phyloP scores from a whole-genome alignment of 176 grass and related monocot genomes.

The Saccharum spontaneum region DNA sequence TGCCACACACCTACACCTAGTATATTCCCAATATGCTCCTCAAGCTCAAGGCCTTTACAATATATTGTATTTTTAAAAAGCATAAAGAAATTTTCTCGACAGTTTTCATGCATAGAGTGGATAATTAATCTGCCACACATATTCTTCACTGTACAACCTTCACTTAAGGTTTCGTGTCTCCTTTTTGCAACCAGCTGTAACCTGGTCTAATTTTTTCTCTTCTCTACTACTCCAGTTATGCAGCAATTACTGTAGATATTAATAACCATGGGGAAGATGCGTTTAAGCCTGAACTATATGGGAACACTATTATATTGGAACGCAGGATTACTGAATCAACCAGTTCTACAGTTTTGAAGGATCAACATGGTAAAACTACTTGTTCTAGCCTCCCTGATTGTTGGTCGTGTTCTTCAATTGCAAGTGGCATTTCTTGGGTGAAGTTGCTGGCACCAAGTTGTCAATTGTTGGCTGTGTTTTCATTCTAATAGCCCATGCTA shows the following conservation, averaged over 20 bases:
- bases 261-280: conserved; percentile 88
- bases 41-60: neutral
- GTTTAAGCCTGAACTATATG: conserved; percentile 80
- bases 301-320: conserved; percentile 69
- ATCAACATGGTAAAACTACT: conserved; percentile 59
- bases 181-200: neutral
- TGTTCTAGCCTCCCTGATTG: conserved; percentile 14
- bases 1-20: neutral
- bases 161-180: neutral
- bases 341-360: conserved; percentile 71
- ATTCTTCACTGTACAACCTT: neutral
- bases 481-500: neutral
- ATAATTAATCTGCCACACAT: neutral
- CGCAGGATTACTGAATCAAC: conserved; percentile 79
- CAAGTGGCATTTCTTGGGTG: neutral
- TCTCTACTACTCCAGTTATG: conserved; percentile 61
- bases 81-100: too few species aligned
- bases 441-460: neutral
- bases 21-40: neutral
- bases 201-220: conserved; percentile 20
- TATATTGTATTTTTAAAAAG: neutral
- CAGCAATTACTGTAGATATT: conserved; percentile 65
- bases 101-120: neutral
- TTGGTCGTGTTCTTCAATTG: neutral
- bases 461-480: neutral